Base-by-base conservation (phyloP, 106 monocot genomes). In the Dactylorhiza incarnata region DNA sequence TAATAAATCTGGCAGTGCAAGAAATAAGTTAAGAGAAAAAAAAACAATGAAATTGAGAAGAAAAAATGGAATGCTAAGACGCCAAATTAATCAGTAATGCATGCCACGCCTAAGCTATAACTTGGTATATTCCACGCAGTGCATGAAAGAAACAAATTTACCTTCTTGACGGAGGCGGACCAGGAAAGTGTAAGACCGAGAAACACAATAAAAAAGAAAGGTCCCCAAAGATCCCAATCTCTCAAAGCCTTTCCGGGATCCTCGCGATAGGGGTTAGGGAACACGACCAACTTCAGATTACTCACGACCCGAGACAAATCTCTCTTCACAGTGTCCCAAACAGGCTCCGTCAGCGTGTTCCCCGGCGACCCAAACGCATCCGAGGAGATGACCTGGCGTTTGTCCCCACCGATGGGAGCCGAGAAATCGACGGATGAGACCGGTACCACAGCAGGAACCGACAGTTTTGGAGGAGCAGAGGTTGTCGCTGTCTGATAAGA, bases 181-280 rank as follows among this genome's bases (percentile, higher is more conserved):
- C 93, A 97, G 0, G 96, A 97, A 17, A 97, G 91, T 0, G 83
- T 82, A 54, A 97, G 86, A 0, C 97, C 97, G 0, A 97, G 87
- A 67, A 94, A 97, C 14, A 97, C 87, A 54, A 97, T 94, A 84
- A 97, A 97, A 78, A 97, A 93, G 85, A 97, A 97, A 3, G 97
- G 97, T 0, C 97, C 97, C 97, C 97, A 97, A 0, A 97, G 91
- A 73, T 97, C 97, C 97, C 97, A 97, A 86, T 97, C 97, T 80
- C 97, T 84, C 22, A 97, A 83, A 44, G 93, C 97, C 87, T 89
- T 97, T 69, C 97, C 97, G 0, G 93, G 97, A 79, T 97, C 97
- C 81, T 91, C 97, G 5, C 97, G 77, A 63, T 73, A 83, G 2
- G 97, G 97, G 72, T 97, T 93, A 8, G 97, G 97, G 81, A 97